These are phyloP conservation scores for Sphenostylis stenocarpa DNA, from an alignment of 306 rosid genomes.

Conservation along the genomic window DNA sequence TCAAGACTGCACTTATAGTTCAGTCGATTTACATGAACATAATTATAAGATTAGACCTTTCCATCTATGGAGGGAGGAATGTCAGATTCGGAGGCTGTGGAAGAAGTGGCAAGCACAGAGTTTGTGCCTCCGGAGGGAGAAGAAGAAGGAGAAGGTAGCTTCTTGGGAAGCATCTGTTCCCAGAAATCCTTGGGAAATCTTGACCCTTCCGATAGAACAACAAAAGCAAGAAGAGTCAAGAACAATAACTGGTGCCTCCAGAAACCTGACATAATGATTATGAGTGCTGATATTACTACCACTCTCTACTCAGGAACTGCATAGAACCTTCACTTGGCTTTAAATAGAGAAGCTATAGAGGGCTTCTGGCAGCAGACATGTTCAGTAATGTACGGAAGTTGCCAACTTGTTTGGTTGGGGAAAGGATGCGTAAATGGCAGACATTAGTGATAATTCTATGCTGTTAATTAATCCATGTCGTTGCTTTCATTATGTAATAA, in stretches of 20 bases:
- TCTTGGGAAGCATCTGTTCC: conserved; percentile 93
- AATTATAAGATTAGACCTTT: conserved; percentile 51
- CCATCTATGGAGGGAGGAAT: conserved; percentile 51
- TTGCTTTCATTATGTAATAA: conserved; percentile 45
- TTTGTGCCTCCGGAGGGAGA: conserved; percentile 87
- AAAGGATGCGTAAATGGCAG: conserved; percentile 73
- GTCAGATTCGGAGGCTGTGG: conserved; percentile 37
- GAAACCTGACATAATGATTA: conserved; percentile 55
- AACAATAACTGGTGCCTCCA: conserved; percentile 57
- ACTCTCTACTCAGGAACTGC: neutral
- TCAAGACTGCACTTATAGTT: conserved; percentile 29
- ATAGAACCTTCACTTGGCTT: conserved; percentile 27
- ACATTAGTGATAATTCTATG: conserved; percentile 59
- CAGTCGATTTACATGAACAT: neutral
- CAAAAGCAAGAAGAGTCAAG: conserved; percentile 48
- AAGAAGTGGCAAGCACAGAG: conserved; percentile 45
- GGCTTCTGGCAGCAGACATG: conserved; percentile 57
- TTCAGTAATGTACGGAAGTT: conserved; percentile 65
- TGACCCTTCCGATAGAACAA: conserved; percentile 64
- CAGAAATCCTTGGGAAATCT: conserved; percentile 59
- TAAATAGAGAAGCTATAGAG: conserved; percentile 54
- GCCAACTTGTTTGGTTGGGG: conserved; percentile 73
- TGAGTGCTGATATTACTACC: neutral
- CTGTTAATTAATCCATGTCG: conserved; percentile 50
- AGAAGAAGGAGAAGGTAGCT: conserved; percentile 81